A percentile compares a stretch with the other conserved stretches of the same genome.
These are phyloP conservation scores for Cytidiella melzeri DNA, from an alignment of 768 basidiomycete species.

Conservation along the genomic window DNA sequence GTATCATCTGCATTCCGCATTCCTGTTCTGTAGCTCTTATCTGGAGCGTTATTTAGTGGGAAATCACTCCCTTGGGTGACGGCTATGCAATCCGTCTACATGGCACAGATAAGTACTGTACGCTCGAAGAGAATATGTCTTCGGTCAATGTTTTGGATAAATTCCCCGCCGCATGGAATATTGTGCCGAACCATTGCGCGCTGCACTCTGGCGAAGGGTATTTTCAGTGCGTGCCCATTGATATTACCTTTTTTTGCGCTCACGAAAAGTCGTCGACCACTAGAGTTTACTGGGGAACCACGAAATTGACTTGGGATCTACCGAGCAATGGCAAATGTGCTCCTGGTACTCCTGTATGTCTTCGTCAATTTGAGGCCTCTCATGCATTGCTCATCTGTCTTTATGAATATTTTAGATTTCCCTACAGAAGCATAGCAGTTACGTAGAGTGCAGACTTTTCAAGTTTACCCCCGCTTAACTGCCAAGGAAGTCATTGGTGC, in stretches of 20 bases:
- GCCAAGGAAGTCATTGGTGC: too few species aligned
- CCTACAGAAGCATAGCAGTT: background rate
- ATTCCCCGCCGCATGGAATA: slow-evolving; percentile 6
- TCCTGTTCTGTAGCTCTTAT: background rate
- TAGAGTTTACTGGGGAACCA: slow-evolving; percentile 6
- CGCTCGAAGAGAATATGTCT: background rate
- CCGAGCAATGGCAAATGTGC: background rate
- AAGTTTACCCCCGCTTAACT: background rate
- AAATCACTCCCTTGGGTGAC: background rate
- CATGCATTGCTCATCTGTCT: background rate
- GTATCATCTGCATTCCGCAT: background rate
- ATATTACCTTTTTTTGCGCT: background rate
- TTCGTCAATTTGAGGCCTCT: background rate
- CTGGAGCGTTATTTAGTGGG: background rate
- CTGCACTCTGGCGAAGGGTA: background rate
- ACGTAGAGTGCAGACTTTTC: background rate
- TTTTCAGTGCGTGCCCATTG: slow-evolving; percentile 1
- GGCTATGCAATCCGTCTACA: slow-evolving; percentile 3
- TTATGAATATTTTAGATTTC: background rate
- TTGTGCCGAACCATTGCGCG: background rate
- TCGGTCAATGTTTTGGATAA: background rate
- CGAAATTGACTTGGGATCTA: slow-evolving; percentile 6
- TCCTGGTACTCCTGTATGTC: background rate
- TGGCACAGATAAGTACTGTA: slow-evolving; percentile 8
- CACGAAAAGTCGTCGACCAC: too few species aligned